These are phyloP conservation scores for Paecilomyces variotii DNA, from an alignment of 2,329 filamentous ascomycete genomes.

Conservation along the genomic window DNA sequence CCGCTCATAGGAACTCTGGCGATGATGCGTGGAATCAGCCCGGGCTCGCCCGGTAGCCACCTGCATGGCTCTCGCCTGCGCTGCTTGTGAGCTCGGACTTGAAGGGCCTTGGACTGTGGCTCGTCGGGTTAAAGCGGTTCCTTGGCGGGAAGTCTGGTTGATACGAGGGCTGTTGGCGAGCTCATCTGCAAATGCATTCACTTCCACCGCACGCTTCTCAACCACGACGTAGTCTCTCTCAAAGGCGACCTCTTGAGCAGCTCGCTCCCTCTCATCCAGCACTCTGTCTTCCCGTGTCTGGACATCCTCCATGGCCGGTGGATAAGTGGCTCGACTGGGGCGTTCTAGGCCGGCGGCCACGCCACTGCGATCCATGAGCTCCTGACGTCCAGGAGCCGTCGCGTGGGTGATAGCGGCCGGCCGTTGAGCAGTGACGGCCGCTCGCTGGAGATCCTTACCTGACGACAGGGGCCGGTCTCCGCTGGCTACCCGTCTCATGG, in stretches of 20 bases:
- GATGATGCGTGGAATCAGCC: conserved; percentile 56
- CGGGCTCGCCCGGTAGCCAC: conserved; percentile 59
- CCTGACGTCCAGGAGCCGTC: conserved; percentile 35
- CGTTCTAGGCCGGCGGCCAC: conserved; percentile 48
- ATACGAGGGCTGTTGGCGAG: conserved; percentile 72
- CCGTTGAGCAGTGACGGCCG: conserved; percentile 21
- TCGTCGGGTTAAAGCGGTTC: conserved; percentile 61
- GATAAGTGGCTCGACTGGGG: conserved; percentile 45
- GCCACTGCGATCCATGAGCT: conserved; percentile 25
- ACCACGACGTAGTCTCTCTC: conserved; percentile 94
- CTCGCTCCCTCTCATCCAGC: conserved; percentile 49
- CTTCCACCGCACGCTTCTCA: conserved; percentile 89
- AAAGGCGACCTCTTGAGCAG: conserved; percentile 79
- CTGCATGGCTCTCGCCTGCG: conserved; percentile 64
- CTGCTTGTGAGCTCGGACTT: conserved; percentile 58
- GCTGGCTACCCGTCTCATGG: conserved; percentile 27
- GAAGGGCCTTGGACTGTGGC: conserved; percentile 70
- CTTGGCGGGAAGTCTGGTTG: conserved; percentile 42
- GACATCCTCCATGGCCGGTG: conserved; percentile 40
- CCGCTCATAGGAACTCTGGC: conserved; percentile 73
- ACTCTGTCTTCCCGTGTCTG: conserved; percentile 24
- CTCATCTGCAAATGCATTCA: conserved; percentile 95
- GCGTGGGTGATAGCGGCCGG: conserved; percentile 26
- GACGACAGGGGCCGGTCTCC: conserved; percentile 21
- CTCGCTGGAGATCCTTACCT: conserved; percentile 18